Conservation (phyloP, 2,329 filamentous ascomycete species). For the Exophiala phaeomuriformis region DNA sequence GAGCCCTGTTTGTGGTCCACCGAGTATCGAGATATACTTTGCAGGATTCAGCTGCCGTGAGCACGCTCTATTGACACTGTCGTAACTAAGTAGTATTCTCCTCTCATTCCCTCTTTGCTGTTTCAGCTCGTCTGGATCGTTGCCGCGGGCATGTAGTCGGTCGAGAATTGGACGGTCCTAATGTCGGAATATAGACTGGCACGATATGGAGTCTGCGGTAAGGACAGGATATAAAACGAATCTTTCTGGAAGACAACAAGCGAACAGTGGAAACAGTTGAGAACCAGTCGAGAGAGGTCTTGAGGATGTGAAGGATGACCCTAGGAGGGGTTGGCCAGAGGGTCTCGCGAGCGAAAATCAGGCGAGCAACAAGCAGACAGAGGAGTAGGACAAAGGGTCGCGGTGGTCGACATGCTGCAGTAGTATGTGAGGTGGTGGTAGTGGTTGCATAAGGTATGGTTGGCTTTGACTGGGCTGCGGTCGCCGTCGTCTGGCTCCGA, state of each 20-base stretch:
- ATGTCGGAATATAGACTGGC: not conserved
- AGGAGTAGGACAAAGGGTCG: conserved; percentile 4
- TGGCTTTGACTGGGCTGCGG: not conserved
- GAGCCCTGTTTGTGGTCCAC: not conserved
- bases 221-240: conserved; percentile 21
- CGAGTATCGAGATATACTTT: conserved; percentile 2
- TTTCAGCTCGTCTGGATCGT: not conserved
- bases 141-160: not conserved
- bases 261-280: conserved; percentile 6
- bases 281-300: conserved; percentile 15
- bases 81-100: not conserved
- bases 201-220: conserved; percentile 14
- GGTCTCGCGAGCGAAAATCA: conserved; percentile 11
- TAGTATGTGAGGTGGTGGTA: conserved; percentile 4
- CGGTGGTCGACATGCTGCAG: conserved; percentile 14
- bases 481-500: not conserved
- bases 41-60: conserved; percentile 5
- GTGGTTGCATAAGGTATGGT: conserved; percentile 1
- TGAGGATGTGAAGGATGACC: conserved; percentile 14
- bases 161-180: not conserved
- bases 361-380: conserved; percentile 17
- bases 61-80: not conserved
- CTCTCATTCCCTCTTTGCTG: not conserved
- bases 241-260: conserved; percentile 9
- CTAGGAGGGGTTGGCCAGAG: conserved; percentile 10